Percentiles rank a stretch among this genome's conserved stretches.
Conservation (phyloP, 2,329 filamentous ascomycete species). For the Xylaria hypoxylon region DNA sequence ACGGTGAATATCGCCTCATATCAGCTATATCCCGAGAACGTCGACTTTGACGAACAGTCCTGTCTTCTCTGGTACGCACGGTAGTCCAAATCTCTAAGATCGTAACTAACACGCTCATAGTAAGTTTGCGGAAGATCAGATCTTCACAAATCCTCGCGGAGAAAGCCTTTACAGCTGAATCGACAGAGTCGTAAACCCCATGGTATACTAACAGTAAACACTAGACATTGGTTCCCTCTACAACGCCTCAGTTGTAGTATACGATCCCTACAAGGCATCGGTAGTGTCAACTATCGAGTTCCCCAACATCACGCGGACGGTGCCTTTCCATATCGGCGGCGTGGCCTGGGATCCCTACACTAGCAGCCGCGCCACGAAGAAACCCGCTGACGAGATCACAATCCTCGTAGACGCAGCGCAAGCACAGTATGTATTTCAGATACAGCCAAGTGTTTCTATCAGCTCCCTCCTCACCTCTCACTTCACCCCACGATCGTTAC, state of each 20-base stretch:
- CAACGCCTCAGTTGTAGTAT: slow-evolving; percentile 52
- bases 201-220: neutral
- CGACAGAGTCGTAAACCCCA: neutral
- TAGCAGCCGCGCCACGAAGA: slow-evolving; percentile 4
- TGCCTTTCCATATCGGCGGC: slow-evolving; percentile 51
- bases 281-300: slow-evolving; percentile 47
- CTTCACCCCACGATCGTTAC: neutral
- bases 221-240: slow-evolving; percentile 50
- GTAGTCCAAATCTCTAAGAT: neutral
- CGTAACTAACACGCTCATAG: slow-evolving; percentile 14
- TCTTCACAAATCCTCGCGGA: neutral
- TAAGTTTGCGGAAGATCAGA: slow-evolving; percentile 18
- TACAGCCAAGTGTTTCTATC: neutral
- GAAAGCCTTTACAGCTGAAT: neutral
- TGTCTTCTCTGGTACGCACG: slow-evolving; percentile 47
- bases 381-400: slow-evolving; percentile 46
- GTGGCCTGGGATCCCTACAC: slow-evolving; percentile 51
- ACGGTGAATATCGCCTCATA: slow-evolving; percentile 43
- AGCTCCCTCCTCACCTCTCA: neutral
- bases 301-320: slow-evolving; percentile 49
- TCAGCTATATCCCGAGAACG: slow-evolving; percentile 54
- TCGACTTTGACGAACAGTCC: slow-evolving; percentile 50
- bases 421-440: slow-evolving; percentile 45
- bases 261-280: slow-evolving; percentile 50
- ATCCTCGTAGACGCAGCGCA: slow-evolving; percentile 52